Evolutionary conservation across 495 filamentous ascomycete species (phyloP).

Genomic region (Aspergillus coremiiformis): DNA sequence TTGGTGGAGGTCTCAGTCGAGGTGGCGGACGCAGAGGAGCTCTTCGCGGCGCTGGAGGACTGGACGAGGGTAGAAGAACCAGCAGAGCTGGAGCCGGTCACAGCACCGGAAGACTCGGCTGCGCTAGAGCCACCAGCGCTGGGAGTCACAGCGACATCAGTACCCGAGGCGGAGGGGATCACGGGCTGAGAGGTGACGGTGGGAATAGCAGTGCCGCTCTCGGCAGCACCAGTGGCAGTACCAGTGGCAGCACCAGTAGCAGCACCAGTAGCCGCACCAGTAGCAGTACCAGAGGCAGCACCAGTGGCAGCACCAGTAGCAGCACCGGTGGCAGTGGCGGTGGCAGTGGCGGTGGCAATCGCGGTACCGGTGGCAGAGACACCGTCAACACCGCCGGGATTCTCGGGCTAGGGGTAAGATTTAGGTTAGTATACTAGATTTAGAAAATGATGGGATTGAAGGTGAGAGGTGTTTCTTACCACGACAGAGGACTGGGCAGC

Average conservation of each 20-base stretch:
- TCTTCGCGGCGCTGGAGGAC: constrained; percentile 5
- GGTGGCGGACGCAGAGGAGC: constrained; percentile 1
- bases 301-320: constrained; percentile 1
- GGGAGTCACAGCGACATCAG: constrained; percentile 12
- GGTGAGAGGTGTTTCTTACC: constrained; percentile 17
- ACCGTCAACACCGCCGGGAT: constrained; percentile 30
- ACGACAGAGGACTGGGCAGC: constrained; percentile 22
- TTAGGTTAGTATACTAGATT: not conserved
- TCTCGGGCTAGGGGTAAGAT: constrained; percentile 14
- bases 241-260: constrained; percentile 19
- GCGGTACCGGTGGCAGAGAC: constrained; percentile 16
- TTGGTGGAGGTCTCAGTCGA: constrained; percentile 7
- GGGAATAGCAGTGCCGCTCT: constrained; percentile 6
- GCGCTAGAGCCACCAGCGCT: constrained; percentile 23
- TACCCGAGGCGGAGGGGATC: constrained; percentile 17
- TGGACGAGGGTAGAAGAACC: constrained; percentile 6
- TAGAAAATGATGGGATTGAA: not conserved
- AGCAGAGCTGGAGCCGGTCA: constrained; percentile 18
- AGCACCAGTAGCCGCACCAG: constrained; percentile 13
- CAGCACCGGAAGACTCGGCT: constrained; percentile 15
- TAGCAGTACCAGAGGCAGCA: constrained; percentile 24
- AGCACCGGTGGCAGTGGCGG: constrained; percentile 14
- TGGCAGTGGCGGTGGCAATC: constrained; percentile 16
- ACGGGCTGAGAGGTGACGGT: constrained; percentile 15
- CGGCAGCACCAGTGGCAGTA: not conserved